A percentile compares a stretch with the other conserved stretches of the same genome.
These are phyloP conservation scores for Saccharomyces hybrid DNA, from an alignment of 1,139 yeast species.

Conservation along the genomic window DNA sequence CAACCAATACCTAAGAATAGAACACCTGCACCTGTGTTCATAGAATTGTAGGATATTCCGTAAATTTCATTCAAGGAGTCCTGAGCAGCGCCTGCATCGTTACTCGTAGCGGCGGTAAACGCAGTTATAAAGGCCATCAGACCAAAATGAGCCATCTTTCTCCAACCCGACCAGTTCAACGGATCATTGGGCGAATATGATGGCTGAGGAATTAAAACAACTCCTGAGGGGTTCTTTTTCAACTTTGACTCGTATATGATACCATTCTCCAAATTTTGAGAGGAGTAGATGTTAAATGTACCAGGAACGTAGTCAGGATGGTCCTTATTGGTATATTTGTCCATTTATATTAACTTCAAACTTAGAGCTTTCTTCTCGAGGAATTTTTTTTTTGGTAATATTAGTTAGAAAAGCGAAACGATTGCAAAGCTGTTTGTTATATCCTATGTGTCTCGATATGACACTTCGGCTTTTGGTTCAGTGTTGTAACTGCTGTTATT, in stretches of 20 bases:
- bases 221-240: conserved; percentile 46
- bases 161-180: conserved; percentile 49
- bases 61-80: conserved; percentile 58
- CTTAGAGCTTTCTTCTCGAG: background rate
- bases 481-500: background rate
- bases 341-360: conserved; percentile 28
- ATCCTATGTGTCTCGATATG: background rate
- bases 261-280: conserved; percentile 32
- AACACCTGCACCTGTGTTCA: conserved; percentile 85
- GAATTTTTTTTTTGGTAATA: background rate
- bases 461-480: background rate
- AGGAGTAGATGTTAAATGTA: conserved; percentile 45
- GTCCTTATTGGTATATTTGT: conserved; percentile 38
- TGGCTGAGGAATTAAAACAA: conserved; percentile 67
- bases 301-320: conserved; percentile 59
- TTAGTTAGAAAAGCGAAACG: background rate
- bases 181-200: conserved; percentile 73
- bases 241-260: conserved; percentile 40
- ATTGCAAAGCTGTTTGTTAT: background rate
- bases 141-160: conserved; percentile 55
- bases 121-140: conserved; percentile 67
- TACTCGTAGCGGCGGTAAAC: conserved; percentile 77
- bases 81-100: conserved; percentile 76
- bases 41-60: conserved; percentile 61
- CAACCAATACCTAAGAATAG: conserved; percentile 70